Evolutionary conservation across 306 rosid species (phyloP).

Genomic region (Urtica urens): DNA sequence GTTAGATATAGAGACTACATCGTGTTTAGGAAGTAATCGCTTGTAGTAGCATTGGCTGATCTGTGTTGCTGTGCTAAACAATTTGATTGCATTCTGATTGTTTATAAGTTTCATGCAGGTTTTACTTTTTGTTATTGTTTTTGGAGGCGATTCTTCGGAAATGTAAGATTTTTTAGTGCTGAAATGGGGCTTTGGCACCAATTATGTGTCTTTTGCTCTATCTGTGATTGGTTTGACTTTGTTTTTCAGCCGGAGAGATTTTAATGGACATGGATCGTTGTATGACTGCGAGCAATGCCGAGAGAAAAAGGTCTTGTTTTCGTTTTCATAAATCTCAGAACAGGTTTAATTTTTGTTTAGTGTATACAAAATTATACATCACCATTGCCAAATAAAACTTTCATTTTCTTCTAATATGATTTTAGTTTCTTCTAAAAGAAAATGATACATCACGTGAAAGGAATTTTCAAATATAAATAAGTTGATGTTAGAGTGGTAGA

Average conservation of each 20-base stretch:
- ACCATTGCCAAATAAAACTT: no score
- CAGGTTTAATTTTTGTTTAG: not conserved
- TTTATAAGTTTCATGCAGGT: slow-evolving; percentile 30
- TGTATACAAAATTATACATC: no score
- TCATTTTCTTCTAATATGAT: no score
- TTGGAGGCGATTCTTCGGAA: slow-evolving; percentile 25
- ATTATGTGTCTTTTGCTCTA: not conserved
- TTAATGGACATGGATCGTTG: slow-evolving; percentile 15
- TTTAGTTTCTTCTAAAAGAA: no score
- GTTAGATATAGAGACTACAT: no score
- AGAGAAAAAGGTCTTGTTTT: slow-evolving; percentile 31
- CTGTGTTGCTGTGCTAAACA: not conserved
- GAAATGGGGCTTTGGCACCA: not conserved
- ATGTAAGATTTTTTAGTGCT: slow-evolving; percentile 23
- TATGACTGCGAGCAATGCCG: slow-evolving; percentile 41
- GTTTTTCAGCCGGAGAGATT: slow-evolving; percentile 16
- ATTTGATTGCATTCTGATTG: slow-evolving; percentile 1
- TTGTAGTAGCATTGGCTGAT: not conserved
- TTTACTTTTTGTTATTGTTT: slow-evolving; percentile 19
- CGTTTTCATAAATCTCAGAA: not conserved
- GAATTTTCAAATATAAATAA: no score
- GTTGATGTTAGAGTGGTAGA: no score
- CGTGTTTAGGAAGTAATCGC: no score
- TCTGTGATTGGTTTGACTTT: not conserved
- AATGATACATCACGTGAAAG: no score